phyloP scores from a whole-genome alignment of 2,329 filamentous ascomycete genomes.

The Aspergillus proliferans region DNA sequence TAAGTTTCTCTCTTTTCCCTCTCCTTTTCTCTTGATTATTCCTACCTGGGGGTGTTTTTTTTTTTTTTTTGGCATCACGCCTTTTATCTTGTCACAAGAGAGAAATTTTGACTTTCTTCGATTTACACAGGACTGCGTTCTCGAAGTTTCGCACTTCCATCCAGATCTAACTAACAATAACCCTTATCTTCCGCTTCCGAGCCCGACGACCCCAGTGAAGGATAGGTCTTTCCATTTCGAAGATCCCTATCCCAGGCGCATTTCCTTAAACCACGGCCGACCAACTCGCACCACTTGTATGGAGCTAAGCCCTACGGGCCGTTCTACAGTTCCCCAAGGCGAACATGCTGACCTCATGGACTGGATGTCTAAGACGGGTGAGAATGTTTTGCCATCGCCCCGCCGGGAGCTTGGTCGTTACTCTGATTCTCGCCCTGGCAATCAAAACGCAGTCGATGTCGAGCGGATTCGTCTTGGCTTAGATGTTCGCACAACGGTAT shows the following conservation, averaged over 20 bases:
- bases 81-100: not conserved
- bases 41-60: no score
- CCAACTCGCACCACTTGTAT: conserved; percentile 18
- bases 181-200: conserved; percentile 7
- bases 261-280: conserved; percentile 10
- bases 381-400: conserved; percentile 23
- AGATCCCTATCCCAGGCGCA: conserved; percentile 8
- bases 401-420: conserved; percentile 22
- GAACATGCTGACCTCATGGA: conserved; percentile 26
- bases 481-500: conserved; percentile 69
- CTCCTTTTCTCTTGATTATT: not conserved
- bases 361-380: conserved; percentile 26
- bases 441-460: conserved; percentile 41
- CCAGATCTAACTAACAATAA: conserved; percentile 22
- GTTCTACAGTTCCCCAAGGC: conserved; percentile 33
- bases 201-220: conserved; percentile 10
- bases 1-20: conserved; percentile 14
- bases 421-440: conserved; percentile 24
- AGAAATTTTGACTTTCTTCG: not conserved
- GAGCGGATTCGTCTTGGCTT: conserved; percentile 50
- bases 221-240: conserved; percentile 11
- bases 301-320: conserved; percentile 35
- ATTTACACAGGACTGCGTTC: conserved; percentile 20
- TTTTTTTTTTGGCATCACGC: no score
- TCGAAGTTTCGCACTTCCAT: conserved; percentile 25